Evolutionary conservation across 495 filamentous ascomycete genomes (phyloP), one percentile per base, ranked within the genome.

Genomic region (Podospora didyma): DNA sequence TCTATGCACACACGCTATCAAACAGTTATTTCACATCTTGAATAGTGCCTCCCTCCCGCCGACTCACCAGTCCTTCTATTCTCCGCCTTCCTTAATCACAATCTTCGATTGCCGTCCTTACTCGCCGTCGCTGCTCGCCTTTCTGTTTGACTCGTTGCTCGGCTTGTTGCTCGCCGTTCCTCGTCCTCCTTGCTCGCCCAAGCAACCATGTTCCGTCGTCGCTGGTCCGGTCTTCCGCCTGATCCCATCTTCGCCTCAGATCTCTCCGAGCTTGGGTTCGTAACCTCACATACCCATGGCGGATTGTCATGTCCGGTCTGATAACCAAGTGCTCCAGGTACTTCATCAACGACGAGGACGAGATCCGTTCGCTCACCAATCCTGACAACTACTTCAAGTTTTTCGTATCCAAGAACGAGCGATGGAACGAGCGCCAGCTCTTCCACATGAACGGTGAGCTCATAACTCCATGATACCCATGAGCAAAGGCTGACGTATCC

Each of bases 321-420:
- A n/a, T n/a, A n/a, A 3, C 34, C 34, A 37, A 37, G 34, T 7
- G 9, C 34, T 7, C 9, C 7, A 91, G 88, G 14, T 92, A 88
- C 64, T 86, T 83, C 63, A 70, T 92, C 73, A 89, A 86, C 51
- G 77, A 83, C 2, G 70, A 82, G 9, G 87, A 91, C 62, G 84
- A 90, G 64, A 84, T 96, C 60, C 81, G 86, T 44, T 80, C 75
- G 59, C 83, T 88, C 57, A 73, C 79, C 9, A 71, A 89, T 54
- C 84, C 86, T 2, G 76, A 85, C 19, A 69, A 80, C 64, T 85
- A 84, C 63, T 93, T 89, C 74, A 77, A 87, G 57, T 95, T 75
- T 79, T 87, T 82, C 68, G 69, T 88, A 58, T 85, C 78, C 67
- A 85, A 82, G 54, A 88, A 89, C 69, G 73, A 79, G 17, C 86